Conservation (phyloP, 83 land plant species). For the Picea abies region DNA sequence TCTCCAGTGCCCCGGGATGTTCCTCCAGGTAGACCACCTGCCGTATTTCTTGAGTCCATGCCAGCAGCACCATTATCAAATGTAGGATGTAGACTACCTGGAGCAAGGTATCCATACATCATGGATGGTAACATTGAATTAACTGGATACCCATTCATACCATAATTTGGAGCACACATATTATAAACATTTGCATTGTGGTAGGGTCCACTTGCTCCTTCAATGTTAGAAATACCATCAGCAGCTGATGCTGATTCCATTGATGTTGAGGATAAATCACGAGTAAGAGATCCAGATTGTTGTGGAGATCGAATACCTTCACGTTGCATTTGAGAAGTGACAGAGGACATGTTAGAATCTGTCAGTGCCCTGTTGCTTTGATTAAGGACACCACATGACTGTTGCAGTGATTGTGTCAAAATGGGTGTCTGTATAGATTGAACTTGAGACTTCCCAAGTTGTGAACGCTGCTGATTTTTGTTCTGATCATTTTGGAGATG, state of each 20-base stretch:
- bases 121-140: slow-evolving; percentile 47
- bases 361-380: slow-evolving; percentile 26
- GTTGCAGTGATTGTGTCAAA: slow-evolving; percentile 25
- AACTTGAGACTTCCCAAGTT: slow-evolving; percentile 20
- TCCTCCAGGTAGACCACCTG: slow-evolving; percentile 40
- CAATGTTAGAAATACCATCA: slow-evolving; percentile 31
- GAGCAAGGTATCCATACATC: slow-evolving; percentile 49
- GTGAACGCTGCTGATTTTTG: slow-evolving; percentile 28
- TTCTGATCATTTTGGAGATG: slow-evolving; percentile 30
- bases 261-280: slow-evolving; percentile 37
- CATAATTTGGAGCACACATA: slow-evolving; percentile 51
- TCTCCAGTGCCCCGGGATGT: slow-evolving; percentile 38
- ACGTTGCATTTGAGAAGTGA: slow-evolving; percentile 20
- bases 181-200: slow-evolving; percentile 42
- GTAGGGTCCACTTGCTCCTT: slow-evolving; percentile 48
- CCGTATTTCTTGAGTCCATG: slow-evolving; percentile 44
- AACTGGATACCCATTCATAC: slow-evolving; percentile 46
- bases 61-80: slow-evolving; percentile 50
- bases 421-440: slow-evolving; percentile 42
- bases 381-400: slow-evolving; percentile 16
- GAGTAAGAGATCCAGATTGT: slow-evolving; percentile 24
- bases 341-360: slow-evolving; percentile 28
- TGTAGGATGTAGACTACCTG: slow-evolving; percentile 48
- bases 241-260: slow-evolving; percentile 36
- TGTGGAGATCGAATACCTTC: neutral